phyloP scores from a whole-genome alignment of 2,329 filamentous ascomycete species.

The Magnaporthales sp. region DNA sequence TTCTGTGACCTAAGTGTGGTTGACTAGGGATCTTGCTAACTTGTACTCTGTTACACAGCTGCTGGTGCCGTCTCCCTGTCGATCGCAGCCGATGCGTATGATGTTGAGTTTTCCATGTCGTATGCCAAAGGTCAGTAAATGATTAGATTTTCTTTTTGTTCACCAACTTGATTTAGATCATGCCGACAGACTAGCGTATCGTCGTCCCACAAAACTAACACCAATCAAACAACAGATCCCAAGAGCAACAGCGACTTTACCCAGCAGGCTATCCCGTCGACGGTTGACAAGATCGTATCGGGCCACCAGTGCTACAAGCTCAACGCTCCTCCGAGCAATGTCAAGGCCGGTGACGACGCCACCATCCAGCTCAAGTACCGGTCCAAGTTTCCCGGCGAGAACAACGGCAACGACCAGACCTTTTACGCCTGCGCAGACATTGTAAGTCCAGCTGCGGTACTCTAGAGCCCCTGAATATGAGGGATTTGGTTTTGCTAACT shows the following conservation, averaged over 20 bases:
- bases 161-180: not conserved
- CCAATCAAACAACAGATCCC: constrained; percentile 14
- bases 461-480: too few relatives aligned
- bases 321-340: constrained; percentile 15
- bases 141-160: not conserved
- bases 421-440: constrained; percentile 30
- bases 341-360: constrained; percentile 22
- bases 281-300: constrained; percentile 19
- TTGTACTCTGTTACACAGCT: not conserved
- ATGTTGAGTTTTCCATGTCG: constrained; percentile 12
- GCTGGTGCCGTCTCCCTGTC: constrained; percentile 11
- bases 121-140: constrained; percentile 28
- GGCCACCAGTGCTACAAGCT: constrained; percentile 29
- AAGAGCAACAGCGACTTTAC: constrained; percentile 22
- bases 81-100: constrained; percentile 13
- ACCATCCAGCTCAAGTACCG: constrained; percentile 29
- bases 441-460: too few relatives aligned
- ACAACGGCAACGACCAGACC: constrained; percentile 20
- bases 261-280: constrained; percentile 20
- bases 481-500: too few relatives aligned
- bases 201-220: not conserved
- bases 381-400: constrained; percentile 18
- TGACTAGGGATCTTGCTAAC: not conserved
- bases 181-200: not conserved
- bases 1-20: not conserved